Evolutionary conservation across 495 filamentous ascomycete genomes (phyloP).

Genomic region (Tuber microsphaerosporum): DNA sequence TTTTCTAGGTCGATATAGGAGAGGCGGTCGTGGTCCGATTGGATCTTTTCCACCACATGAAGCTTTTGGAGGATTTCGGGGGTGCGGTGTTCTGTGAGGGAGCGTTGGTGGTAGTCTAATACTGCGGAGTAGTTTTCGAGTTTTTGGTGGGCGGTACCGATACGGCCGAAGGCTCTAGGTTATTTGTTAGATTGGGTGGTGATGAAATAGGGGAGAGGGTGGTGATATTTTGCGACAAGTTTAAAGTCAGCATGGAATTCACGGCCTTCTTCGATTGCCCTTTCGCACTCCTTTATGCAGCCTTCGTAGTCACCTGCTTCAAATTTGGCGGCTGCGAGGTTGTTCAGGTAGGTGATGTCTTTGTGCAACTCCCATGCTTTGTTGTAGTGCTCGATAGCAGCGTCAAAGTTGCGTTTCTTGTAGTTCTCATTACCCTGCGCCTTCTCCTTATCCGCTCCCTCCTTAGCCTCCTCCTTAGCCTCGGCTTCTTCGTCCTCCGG

Average conservation of each 20-base stretch:
- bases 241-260: constrained; percentile 90
- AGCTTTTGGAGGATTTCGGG: constrained; percentile 90
- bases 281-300: constrained; percentile 75
- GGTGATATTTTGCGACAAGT: constrained; percentile 75
- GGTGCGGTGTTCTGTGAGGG: constrained; percentile 91
- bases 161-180: constrained; percentile 74
- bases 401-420: constrained; percentile 94
- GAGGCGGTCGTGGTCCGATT: constrained; percentile 66
- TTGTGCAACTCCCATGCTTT: constrained; percentile 93
- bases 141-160: constrained; percentile 87
- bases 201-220: background rate
- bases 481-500: constrained; percentile 64
- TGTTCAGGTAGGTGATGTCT: constrained; percentile 96
- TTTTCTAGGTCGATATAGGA: constrained; percentile 83
- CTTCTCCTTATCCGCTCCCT: constrained; percentile 90
- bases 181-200: constrained; percentile 23
- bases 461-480: constrained; percentile 81
- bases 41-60: constrained; percentile 82
- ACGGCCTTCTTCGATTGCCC: constrained; percentile 82
- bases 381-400: constrained; percentile 87
- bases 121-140: constrained; percentile 69
- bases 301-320: constrained; percentile 91
- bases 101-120: constrained; percentile 84
- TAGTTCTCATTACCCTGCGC: constrained; percentile 87
- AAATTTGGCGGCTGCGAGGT: constrained; percentile 85